Conservation (phyloP, 1,284 basidiomycete species). For the Apiotrichum laibachii region DNA sequence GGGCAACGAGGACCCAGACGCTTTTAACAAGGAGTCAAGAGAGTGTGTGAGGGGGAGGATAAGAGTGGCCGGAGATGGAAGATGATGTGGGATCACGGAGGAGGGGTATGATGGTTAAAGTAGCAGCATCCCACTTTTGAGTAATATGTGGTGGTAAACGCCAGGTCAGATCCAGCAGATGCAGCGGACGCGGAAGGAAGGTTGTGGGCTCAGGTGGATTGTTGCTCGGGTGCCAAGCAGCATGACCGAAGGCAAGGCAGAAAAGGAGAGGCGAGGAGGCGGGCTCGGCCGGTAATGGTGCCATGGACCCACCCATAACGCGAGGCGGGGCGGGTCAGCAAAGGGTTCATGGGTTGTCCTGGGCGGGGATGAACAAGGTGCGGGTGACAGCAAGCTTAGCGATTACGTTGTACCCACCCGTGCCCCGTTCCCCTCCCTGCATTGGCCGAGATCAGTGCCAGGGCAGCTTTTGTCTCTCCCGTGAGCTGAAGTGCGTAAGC, state of each 20-base stretch:
- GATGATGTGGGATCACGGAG: not conserved
- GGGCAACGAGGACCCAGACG: not conserved
- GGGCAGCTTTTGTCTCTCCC: not conserved
- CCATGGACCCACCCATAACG: no score
- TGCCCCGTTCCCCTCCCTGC: not conserved
- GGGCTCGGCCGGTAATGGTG: no score
- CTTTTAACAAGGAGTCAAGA: not conserved
- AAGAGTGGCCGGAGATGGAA: not conserved
- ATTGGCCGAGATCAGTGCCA: conserved; percentile 7
- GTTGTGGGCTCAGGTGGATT: no score
- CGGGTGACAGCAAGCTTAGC: not conserved
- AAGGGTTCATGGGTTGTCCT: no score
- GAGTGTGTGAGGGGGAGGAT: not conserved
- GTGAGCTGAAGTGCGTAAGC: conserved; percentile 4
- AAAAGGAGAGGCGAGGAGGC: no score
- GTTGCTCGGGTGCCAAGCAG: no score
- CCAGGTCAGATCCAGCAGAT: no score
- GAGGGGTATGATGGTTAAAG: not conserved
- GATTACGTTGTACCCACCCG: conserved; percentile 2
- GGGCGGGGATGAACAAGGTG: not conserved
- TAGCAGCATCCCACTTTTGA: not conserved
- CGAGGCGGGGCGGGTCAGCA: no score
- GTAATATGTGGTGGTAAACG: no score
- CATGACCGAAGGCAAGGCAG: no score
- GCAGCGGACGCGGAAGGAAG: no score